Evolutionary conservation across 306 rosid species (phyloP).

Genomic region (Trifolium pratense): DNA sequence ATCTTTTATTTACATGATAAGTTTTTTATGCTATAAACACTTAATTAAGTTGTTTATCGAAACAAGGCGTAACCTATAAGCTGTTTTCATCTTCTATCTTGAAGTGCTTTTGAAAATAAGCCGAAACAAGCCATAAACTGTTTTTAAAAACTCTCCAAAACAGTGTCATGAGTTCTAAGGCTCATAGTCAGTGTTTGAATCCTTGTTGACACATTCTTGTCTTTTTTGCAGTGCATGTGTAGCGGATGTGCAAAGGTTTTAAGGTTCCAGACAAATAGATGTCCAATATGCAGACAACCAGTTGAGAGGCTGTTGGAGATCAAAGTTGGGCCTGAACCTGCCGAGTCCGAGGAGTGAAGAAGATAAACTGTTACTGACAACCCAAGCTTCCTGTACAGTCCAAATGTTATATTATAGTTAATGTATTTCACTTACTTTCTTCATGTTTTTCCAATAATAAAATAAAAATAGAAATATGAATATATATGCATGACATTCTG

Average conservation of each 20-base stretch:
- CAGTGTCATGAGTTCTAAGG: not conserved
- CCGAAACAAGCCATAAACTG: not conserved
- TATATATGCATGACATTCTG: conserved; percentile 33
- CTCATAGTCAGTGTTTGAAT: not conserved
- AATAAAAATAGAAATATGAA: conserved; percentile 17
- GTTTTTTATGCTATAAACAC: not conserved
- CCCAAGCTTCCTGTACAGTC: conserved; percentile 51
- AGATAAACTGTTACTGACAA: conserved; percentile 1
- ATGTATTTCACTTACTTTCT: conserved; percentile 31
- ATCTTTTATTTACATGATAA: not conserved
- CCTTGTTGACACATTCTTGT: conserved; percentile 29
- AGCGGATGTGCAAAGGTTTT: conserved; percentile 89
- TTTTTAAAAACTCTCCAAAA: not conserved
- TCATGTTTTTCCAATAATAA: conserved; percentile 46
- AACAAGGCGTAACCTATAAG: not conserved
- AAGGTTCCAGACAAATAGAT: conserved; percentile 84
- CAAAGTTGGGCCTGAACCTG: conserved; percentile 64
- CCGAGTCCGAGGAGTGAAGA: conserved; percentile 59
- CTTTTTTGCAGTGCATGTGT: conserved; percentile 86
- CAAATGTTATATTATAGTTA: conserved; percentile 45
- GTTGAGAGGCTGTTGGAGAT: conserved; percentile 96
- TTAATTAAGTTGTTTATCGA: not conserved
- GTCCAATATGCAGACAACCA: conserved; percentile 99
- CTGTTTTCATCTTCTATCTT: not conserved
- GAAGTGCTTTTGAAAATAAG: not conserved